Conservation (phyloP, 495 filamentous ascomycete genomes). For the Pyrenopolyporus hunteri region DNA sequence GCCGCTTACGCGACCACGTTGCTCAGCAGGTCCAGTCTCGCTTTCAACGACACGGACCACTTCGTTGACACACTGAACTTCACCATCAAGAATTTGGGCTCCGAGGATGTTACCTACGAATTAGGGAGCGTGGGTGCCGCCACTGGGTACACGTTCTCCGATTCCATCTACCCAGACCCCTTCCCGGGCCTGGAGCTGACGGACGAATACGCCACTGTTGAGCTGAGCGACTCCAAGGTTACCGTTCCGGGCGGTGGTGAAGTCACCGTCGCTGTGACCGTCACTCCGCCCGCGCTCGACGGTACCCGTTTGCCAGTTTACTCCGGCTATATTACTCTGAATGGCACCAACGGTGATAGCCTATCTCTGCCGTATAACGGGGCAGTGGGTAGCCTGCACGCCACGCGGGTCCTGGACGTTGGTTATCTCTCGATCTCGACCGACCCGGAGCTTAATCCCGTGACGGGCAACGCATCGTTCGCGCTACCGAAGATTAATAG, state of each 20-base stretch:
- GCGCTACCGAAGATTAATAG: slow-evolving; percentile 46
- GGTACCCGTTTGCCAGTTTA: slow-evolving; percentile 56
- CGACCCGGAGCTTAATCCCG: slow-evolving; percentile 42
- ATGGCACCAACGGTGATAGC: slow-evolving; percentile 54
- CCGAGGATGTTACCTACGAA: slow-evolving; percentile 52
- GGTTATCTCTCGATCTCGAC: slow-evolving; percentile 42
- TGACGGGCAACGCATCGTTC: slow-evolving; percentile 48
- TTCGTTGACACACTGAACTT: slow-evolving; percentile 55
- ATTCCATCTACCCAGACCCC: slow-evolving; percentile 40
- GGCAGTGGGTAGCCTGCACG: slow-evolving; percentile 53
- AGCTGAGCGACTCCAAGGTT: slow-evolving; percentile 41
- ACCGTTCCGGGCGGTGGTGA: slow-evolving; percentile 47
- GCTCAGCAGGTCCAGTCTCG: slow-evolving; percentile 58
- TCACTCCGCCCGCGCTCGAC: slow-evolving; percentile 50
- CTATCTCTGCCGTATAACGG: slow-evolving; percentile 60
- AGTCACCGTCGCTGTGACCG: slow-evolving; percentile 49
- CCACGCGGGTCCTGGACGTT: slow-evolving; percentile 46
- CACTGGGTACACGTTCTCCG: slow-evolving; percentile 52
- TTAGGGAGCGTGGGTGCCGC: slow-evolving; percentile 51
- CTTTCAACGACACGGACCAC: slow-evolving; percentile 64
- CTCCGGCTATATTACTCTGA: slow-evolving; percentile 59
- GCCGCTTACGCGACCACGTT: slow-evolving; percentile 60
- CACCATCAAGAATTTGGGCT: slow-evolving; percentile 59
- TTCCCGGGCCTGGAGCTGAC: slow-evolving; percentile 50
- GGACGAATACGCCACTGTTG: slow-evolving; percentile 45